Evolutionary conservation across 2,329 filamentous ascomycete species (phyloP), one percentile per base, ranked within the genome.

Genomic region (Xylariaceae sp.): DNA sequence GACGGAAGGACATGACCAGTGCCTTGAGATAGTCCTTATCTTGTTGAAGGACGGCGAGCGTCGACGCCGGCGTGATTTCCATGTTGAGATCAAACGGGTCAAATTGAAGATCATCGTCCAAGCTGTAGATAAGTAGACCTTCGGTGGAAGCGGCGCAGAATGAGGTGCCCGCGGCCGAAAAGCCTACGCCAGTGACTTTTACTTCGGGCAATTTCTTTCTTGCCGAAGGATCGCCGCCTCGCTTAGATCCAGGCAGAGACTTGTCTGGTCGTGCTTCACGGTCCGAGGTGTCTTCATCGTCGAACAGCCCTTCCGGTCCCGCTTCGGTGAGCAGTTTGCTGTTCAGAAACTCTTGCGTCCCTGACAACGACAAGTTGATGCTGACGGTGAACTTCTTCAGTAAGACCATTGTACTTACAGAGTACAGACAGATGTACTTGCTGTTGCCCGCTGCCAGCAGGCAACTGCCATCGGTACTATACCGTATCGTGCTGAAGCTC

Each of bases 401-500:
- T 9, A 98, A 66, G 1, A 92, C 87, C 57, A 92, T 88, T 1
- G 90, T 94, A 37, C 80, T 79, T 19, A 94, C 86, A n/a, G 93
- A 90, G 62, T 98, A 98, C 37, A 98, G 61, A 56, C 92, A 96
- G 33, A 98, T 95, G 59, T 94, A 95, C 64, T 98, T 98, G 78
- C 88, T 95, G 68, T 92, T 94, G 19, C 92, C 92, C 30, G 78
- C 89, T 1, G 90, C 92, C 25, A 98, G 68, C 9, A 98, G 69
- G 50, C 92, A 95, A 42, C 78, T 84, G 10, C 92, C 92, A 54
- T 98, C 92, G 1, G 86, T 83, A 56, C 88, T 94, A 63, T 96
- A 98, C 34, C 76, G 77, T 45, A 98, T 84, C 5, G 83, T 83
- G 51, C 75, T 81, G 64, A 94, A 98, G 45, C 78, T 83, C 58